These are phyloP conservation scores for Xylaria sp. DNA, from an alignment of 495 filamentous ascomycete genomes.

Conservation along the genomic window DNA sequence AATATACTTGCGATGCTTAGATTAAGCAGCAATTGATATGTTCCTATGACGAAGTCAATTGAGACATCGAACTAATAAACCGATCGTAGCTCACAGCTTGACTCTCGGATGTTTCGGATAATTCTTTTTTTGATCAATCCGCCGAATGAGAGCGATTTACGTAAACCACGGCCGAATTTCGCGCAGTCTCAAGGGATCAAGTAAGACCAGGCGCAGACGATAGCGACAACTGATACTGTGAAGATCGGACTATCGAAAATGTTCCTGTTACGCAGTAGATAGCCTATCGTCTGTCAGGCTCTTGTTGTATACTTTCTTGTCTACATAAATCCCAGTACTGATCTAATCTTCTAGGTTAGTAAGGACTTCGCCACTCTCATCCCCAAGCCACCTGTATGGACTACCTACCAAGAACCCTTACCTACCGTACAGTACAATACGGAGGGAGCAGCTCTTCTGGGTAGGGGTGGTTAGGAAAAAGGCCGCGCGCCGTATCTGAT, in stretches of 20 bases:
- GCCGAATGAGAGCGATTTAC: neutral
- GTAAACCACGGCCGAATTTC: neutral
- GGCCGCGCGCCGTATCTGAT: conserved; percentile 2
- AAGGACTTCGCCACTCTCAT: neutral
- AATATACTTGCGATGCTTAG: conserved; percentile 1
- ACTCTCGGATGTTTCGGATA: neutral
- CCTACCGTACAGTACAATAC: conserved; percentile 4
- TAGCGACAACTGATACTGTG: neutral
- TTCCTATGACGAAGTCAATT: neutral
- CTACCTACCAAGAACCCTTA: no score
- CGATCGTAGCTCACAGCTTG: neutral
- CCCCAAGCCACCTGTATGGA: neutral
- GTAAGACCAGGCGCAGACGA: neutral
- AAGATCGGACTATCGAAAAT: neutral
- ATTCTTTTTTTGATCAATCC: neutral
- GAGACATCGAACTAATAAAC: neutral
- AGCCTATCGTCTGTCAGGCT: neutral
- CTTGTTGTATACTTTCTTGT: no score
- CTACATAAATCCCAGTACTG: no score
- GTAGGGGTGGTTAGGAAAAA: neutral
- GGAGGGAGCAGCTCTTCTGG: neutral
- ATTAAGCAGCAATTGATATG: neutral
- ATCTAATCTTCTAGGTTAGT: neutral
- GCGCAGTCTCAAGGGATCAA: neutral
- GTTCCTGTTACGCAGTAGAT: no score